Evolutionary conservation across 169 alveolate species (phyloP).

Genomic region (Cryptosporidium parvum): DNA sequence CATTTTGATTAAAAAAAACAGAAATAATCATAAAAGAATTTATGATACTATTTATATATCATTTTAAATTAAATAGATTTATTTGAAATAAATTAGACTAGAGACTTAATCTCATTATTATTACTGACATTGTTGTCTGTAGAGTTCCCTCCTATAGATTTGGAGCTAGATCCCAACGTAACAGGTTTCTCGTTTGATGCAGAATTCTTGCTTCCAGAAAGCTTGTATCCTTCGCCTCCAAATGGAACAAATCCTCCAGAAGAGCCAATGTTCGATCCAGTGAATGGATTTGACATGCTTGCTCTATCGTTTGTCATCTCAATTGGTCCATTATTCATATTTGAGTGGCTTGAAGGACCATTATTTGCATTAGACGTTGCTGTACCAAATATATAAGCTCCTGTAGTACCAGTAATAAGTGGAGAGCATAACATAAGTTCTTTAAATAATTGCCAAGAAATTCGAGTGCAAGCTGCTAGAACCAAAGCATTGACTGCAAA

Average conservation of each 20-base stretch:
- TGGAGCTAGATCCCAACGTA: slow-evolving; percentile 23
- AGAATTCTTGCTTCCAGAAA: slow-evolving; percentile 20
- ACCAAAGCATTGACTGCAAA: slow-evolving; percentile 67
- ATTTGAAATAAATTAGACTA: neutral
- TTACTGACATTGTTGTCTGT: neutral
- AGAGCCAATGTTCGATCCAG: slow-evolving; percentile 7
- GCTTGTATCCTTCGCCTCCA: slow-evolving; percentile 74
- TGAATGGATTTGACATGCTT: neutral
- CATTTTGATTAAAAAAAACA: too few species aligned
- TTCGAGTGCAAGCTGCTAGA: slow-evolving; percentile 62
- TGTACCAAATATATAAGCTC: slow-evolving; percentile 69
- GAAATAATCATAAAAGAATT: neutral
- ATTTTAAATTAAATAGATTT: slow-evolving; percentile 13
- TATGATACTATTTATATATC: neutral
- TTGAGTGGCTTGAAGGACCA: slow-evolving; percentile 25
- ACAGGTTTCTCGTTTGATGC: slow-evolving; percentile 19
- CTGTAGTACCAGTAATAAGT: slow-evolving; percentile 68
- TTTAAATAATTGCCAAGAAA: slow-evolving; percentile 69
- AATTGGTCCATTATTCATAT: slow-evolving; percentile 5
- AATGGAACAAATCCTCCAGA: slow-evolving; percentile 70
- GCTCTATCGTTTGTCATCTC: slow-evolving; percentile 20
- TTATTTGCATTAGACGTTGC: slow-evolving; percentile 1
- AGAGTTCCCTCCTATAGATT: slow-evolving; percentile 9
- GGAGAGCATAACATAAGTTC: slow-evolving; percentile 74
- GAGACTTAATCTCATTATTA: slow-evolving; percentile 19